A percentile compares a stretch with the other conserved stretches of the same genome.
Conservation (phyloP, 2,329 filamentous ascomycete species). For the Penicillium sp. region DNA sequence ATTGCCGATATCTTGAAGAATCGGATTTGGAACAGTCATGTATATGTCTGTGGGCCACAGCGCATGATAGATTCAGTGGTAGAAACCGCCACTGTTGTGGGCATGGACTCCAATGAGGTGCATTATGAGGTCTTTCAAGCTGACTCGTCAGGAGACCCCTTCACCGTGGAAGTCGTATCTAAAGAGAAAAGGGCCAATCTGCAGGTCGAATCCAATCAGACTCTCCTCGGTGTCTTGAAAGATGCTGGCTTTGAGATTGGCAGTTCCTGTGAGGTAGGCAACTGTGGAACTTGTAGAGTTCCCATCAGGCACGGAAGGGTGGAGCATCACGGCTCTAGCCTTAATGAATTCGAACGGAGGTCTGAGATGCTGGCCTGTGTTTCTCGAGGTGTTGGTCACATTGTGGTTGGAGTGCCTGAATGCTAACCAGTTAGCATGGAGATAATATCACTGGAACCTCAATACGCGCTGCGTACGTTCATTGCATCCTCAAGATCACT, state of each 20-base stretch:
- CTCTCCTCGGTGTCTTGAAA: conserved; percentile 7
- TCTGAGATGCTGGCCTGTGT: conserved; percentile 8
- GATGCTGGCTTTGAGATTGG: too few species aligned
- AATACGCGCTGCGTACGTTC: too few species aligned
- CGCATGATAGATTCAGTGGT: conserved; percentile 1
- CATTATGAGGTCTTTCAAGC: conserved; percentile 10
- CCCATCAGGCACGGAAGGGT: conserved; percentile 1
- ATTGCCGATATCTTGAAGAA: neutral
- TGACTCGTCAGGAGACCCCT: conserved; percentile 6
- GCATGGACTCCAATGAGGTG: conserved; percentile 2
- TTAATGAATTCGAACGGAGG: conserved; percentile 7
- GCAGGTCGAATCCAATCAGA: conserved; percentile 2
- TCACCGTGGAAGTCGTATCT: conserved; percentile 6
- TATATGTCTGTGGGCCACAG: conserved; percentile 1
- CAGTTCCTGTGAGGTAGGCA: too few species aligned
- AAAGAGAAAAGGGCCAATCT: conserved; percentile 1
- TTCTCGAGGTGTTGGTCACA: conserved; percentile 5
- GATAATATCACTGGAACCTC: too few species aligned
- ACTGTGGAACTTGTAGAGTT: conserved; percentile 10
- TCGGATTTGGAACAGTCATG: neutral
- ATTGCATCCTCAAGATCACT: too few species aligned
- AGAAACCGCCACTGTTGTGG: neutral
- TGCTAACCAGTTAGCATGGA: too few species aligned
- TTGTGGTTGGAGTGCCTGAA: conserved; percentile 2
- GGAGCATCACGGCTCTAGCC: conserved; percentile 10